Evolutionary conservation across 2,329 filamentous ascomycete genomes (phyloP), one percentile per base, ranked within the genome.

Genomic region (Scleromitrula shiraiana): DNA sequence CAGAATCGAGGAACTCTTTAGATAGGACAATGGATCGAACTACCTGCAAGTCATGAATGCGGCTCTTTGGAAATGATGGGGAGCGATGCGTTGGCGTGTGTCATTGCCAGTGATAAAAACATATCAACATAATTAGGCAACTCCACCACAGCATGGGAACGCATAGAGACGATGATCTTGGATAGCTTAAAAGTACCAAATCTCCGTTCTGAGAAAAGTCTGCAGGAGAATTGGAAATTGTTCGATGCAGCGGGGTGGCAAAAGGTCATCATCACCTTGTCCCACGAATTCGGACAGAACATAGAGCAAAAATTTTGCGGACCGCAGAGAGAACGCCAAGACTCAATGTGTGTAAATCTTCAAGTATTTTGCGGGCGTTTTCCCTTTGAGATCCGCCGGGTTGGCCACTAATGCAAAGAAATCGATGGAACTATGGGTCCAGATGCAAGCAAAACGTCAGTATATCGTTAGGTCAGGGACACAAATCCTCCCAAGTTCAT

Each of bases 31-130:
- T 65, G 59, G 63, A 49, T 56, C 53, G 56, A 60, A 53, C 48
- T 50, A 62, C 50, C 59, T 59, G 62, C 61, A 65, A 60, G 62
- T 59, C 55, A 61, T 62, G 56, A 78, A 17, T 82, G 78, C 78
- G 78, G 78, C 78, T 80, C 77, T 80, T 73, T 47, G 29, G 37
- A 47, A 35, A 59, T 64, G 55, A 76, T 78, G 77, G 80, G 17
- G 43, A 71, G 64, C 86, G 87, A 89, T 94, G 88, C 85, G 88
- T 76, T 94, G 88, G 88, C 88, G 83, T 82, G 73, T 75, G 75
- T 83, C 76, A 75, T 80, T 78, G 78, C 86, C 86, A 91, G 83
- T 90, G 81, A 76, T 82, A 37, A n/a, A n/a, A 79, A 73, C 74
- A 76, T 70, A 68, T 70, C 72, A 71, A 74, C 72, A 75, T 71